Percentiles rank a stretch among this genome's conserved stretches.
Conservation (phyloP, 2,329 filamentous ascomycete species). For the Aspergillus flavus region DNA sequence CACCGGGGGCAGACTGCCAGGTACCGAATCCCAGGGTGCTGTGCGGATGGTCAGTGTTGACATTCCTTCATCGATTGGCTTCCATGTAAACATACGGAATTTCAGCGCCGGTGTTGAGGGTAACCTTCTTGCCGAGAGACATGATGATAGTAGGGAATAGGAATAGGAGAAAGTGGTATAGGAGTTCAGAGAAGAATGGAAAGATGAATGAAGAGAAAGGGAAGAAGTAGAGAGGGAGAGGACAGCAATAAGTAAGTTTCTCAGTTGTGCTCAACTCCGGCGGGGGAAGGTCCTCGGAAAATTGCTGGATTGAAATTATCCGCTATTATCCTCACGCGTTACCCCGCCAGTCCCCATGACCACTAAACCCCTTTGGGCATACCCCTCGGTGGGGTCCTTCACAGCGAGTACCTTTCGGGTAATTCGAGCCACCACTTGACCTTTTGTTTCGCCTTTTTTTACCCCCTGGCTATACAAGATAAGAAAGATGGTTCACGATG, state of each 20-base stretch:
- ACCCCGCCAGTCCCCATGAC: slow-evolving; percentile 7
- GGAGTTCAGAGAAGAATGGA: background rate
- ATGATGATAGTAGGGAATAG: slow-evolving; percentile 30
- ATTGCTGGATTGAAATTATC: background rate
- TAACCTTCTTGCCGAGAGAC: slow-evolving; percentile 45
- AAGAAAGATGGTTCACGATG: background rate
- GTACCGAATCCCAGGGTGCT: slow-evolving; percentile 45
- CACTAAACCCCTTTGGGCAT: background rate
- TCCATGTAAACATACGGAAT: slow-evolving; percentile 37
- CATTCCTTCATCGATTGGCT: background rate
- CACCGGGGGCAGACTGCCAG: slow-evolving; percentile 43
- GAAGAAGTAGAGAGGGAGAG: background rate
- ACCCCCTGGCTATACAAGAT: background rate
- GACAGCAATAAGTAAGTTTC: slow-evolving; percentile 6
- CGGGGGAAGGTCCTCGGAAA: slow-evolving; percentile 13
- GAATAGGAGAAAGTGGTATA: background rate
- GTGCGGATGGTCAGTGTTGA: slow-evolving; percentile 5
- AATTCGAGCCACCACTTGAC: background rate
- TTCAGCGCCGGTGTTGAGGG: slow-evolving; percentile 41
- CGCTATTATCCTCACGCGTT: background rate
- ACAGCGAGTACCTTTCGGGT: background rate
- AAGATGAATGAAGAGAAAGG: slow-evolving; percentile 9
- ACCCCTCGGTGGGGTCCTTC: slow-evolving; percentile 11
- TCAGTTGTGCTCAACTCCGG: slow-evolving; percentile 11
- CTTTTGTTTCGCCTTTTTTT: background rate